phyloP scores from a whole-genome alignment of 2,329 filamentous ascomycete species.

The Raffaelea ambrosiae region DNA sequence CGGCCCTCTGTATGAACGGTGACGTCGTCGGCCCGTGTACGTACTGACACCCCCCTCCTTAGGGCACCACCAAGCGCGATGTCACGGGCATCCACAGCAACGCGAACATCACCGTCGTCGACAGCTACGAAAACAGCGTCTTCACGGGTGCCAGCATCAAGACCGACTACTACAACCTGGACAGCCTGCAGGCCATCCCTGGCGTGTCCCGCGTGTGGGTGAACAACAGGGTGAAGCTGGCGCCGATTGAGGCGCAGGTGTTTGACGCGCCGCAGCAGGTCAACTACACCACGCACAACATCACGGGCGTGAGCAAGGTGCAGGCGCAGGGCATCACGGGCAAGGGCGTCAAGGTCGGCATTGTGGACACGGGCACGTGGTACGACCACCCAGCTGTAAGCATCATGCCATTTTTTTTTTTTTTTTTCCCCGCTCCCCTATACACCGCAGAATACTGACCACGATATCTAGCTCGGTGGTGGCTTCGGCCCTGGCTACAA shows the following conservation, averaged over 20 bases:
- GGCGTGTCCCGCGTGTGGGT: constrained; percentile 18
- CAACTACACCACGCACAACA: constrained; percentile 14
- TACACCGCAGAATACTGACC: too few species aligned
- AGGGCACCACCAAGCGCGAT: constrained; percentile 1
- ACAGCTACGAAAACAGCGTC: constrained; percentile 18
- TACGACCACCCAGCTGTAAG: constrained; percentile 14
- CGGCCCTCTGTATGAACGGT: too few species aligned
- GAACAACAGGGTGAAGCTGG: background rate
- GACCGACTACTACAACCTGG: constrained; percentile 17
- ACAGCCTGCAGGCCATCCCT: constrained; percentile 23
- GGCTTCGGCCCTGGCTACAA: constrained; percentile 10
- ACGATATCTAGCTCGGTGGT: constrained; percentile 24
- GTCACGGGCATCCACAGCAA: background rate
- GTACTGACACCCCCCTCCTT: background rate
- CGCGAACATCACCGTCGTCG: constrained; percentile 4
- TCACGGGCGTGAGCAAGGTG: constrained; percentile 15
- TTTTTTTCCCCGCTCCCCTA: too few species aligned
- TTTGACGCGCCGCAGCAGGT: background rate
- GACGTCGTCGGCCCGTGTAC: too few species aligned
- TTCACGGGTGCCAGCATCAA: constrained; percentile 22
- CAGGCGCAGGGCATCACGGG: constrained; percentile 12
- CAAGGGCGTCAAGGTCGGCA: constrained; percentile 12
- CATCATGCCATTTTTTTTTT: too few species aligned
- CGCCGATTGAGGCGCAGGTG: background rate
- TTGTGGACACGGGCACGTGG: constrained; percentile 15